Evolutionary conservation across 2,329 filamentous ascomycete genomes (phyloP), one percentile per base, ranked within the genome.

Genomic region (Exophiala oligosperma): DNA sequence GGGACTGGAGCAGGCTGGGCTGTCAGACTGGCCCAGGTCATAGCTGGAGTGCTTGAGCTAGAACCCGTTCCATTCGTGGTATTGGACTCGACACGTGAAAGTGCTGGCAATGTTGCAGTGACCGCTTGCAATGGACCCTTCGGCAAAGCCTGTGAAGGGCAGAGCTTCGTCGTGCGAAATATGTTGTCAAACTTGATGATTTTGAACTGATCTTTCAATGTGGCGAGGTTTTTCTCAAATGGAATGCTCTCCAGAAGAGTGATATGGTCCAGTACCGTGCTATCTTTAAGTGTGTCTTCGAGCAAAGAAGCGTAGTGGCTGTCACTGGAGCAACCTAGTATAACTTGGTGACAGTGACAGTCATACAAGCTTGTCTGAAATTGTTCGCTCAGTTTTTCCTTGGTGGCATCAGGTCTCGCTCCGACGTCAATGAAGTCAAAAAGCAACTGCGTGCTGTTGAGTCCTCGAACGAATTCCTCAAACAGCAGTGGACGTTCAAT

Each of bases 321-420:
- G 70, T 83, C 81, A 58, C 82, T 79, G 12, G 81, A 81, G 69
- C 83, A 84, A 7, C 83, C 84, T 37, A 87, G 74, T 49, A 86
- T 73, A 52, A 87, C 79, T 56, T 84, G 82, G 53, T 81, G 82
- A 67, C 84, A 87, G 64, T 84, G 83, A 61, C 78, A 80, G 64
- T 85, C 80, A 69, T 80, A 75, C 51, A 84, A 72, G 69, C 81
- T 77, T 49, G 83, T 69, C 64, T 81, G 80, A 70, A 86, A 80
- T 52, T 64, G 63, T 59, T 69, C 68, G 66, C 70, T 68, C 62
- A 81, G 74, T 62, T 81, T 81, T 70, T 78, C 74, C 62, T 77
- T 74, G 3, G 78, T 75, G 53, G 73, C 74, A 57, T 76, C 73
- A 59, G 76, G 75, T 49, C 73, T 73, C 49, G 69, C 66, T 38